Evolutionary conservation across 352 stramenopile genomes (phyloP).

Genomic region (Phytophthora pistaciae): DNA sequence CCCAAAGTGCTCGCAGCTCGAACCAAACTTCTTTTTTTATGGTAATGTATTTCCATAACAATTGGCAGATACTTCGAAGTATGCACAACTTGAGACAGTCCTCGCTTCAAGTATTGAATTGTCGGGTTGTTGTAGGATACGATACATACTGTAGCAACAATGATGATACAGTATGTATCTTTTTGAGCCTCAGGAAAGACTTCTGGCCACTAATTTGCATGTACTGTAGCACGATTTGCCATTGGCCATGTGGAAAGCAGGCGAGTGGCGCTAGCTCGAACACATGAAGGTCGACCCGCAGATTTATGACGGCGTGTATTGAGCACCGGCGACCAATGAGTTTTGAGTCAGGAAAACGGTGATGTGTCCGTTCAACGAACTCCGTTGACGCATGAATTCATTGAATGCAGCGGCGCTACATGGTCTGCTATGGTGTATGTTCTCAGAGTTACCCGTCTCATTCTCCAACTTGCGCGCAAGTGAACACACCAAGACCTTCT

Average conservation of each 20-base stretch:
- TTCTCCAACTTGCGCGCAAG: slow-evolving; percentile 12
- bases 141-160: too few species aligned
- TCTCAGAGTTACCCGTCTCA: slow-evolving; percentile 18
- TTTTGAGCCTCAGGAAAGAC: slow-evolving; percentile 1
- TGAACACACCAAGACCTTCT: slow-evolving; percentile 7
- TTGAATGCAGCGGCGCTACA: not conserved
- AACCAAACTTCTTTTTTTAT: too few species aligned
- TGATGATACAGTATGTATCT: not conserved
- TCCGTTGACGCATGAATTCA: too few species aligned
- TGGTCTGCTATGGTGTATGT: not conserved
- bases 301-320: not conserved
- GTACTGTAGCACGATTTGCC: slow-evolving; percentile 22
- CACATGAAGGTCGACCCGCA: not conserved
- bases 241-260: slow-evolving; percentile 21
- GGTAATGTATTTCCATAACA: too few species aligned
- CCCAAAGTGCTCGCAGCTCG: not conserved
- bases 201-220: slow-evolving; percentile 12
- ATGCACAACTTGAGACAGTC: slow-evolving; percentile 17
- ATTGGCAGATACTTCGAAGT: not conserved
- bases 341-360: not conserved
- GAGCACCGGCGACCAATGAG: not conserved
- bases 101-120: slow-evolving; percentile 7
- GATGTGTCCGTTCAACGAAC: not conserved
- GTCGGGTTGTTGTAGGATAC: not conserved
- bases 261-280: slow-evolving; percentile 18